These are phyloP conservation scores for Thielaviopsis cerberus DNA, from an alignment of 2,329 filamentous ascomycete genomes.

Conservation along the genomic window DNA sequence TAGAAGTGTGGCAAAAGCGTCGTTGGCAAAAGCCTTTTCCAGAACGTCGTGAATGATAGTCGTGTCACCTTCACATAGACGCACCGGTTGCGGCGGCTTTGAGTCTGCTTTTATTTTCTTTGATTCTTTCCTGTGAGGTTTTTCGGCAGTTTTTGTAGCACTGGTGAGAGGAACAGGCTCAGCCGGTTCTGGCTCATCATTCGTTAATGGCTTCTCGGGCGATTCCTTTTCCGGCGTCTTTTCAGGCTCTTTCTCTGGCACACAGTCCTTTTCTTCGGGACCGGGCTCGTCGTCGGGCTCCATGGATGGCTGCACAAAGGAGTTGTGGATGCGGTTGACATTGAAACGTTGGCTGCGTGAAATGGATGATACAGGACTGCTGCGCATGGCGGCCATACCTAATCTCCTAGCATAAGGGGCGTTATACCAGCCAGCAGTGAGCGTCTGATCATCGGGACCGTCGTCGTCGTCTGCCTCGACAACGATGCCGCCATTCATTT, in stretches of 20 bases:
- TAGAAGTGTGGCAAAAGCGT: slow-evolving; percentile 51
- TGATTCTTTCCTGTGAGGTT: background rate
- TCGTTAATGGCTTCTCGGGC: background rate
- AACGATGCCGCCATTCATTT: background rate
- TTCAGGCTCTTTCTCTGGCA: background rate
- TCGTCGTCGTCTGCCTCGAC: slow-evolving; percentile 5
- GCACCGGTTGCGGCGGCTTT: background rate
- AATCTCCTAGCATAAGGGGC: background rate
- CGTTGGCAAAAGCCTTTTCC: slow-evolving; percentile 31
- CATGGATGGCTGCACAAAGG: background rate
- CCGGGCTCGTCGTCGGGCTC: background rate
- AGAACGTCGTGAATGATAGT: slow-evolving; percentile 54
- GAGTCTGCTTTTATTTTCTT: background rate
- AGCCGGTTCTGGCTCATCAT: background rate
- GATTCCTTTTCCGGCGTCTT: background rate
- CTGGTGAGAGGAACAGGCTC: background rate
- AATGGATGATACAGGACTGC: background rate
- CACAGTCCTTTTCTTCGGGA: background rate
- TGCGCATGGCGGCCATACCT: background rate
- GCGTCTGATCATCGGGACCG: background rate
- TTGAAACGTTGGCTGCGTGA: background rate
- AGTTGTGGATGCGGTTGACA: background rate
- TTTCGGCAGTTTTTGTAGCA: background rate
- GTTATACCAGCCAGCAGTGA: background rate
- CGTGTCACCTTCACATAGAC: slow-evolving; percentile 66